A percentile compares a stretch with the other conserved stretches of the same genome.
Evolutionary conservation across 768 basidiomycete genomes (phyloP).

Genomic region (Leccinellum luteum): DNA sequence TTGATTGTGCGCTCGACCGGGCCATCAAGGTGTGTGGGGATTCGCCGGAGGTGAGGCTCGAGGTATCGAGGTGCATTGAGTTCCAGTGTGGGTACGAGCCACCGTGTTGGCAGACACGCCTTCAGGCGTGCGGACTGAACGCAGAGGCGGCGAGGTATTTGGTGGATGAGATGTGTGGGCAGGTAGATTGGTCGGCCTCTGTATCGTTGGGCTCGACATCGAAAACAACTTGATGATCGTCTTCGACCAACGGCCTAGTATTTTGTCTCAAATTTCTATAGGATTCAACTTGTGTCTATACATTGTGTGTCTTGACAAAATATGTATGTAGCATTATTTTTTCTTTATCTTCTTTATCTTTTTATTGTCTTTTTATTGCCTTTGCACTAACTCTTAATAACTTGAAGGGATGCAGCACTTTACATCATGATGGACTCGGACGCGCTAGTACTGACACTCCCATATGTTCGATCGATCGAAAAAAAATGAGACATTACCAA

Average conservation of each 20-base stretch:
- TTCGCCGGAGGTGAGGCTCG: slow-evolving; percentile 17
- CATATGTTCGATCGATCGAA: too few relatives aligned
- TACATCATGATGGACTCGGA: too few relatives aligned
- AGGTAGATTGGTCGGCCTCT: slow-evolving; percentile 19
- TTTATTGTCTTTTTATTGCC: background rate
- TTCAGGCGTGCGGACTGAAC: slow-evolving; percentile 22
- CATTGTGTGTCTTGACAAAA: background rate
- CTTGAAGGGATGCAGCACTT: too few relatives aligned
- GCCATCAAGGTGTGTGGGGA: slow-evolving; percentile 16
- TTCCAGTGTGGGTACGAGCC: slow-evolving; percentile 26
- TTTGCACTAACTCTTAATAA: too few relatives aligned
- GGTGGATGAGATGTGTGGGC: slow-evolving; percentile 27
- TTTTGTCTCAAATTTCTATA: background rate
- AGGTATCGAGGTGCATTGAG: slow-evolving; percentile 24
- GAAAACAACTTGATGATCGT: slow-evolving; percentile 1
- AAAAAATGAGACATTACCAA: too few relatives aligned
- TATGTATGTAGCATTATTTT: slow-evolving; percentile 11
- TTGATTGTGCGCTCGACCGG: slow-evolving; percentile 29
- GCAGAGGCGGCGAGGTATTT: slow-evolving; percentile 13
- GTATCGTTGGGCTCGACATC: background rate
- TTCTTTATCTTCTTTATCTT: background rate
- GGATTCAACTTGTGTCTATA: background rate
- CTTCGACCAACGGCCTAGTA: background rate
- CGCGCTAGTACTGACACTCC: too few relatives aligned
- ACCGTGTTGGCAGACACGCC: slow-evolving; percentile 25